A percentile compares a stretch with the other conserved stretches of the same genome.
Evolutionary conservation across 2,329 filamentous ascomycete species (phyloP).

Genomic region (Trichoderma sp.): DNA sequence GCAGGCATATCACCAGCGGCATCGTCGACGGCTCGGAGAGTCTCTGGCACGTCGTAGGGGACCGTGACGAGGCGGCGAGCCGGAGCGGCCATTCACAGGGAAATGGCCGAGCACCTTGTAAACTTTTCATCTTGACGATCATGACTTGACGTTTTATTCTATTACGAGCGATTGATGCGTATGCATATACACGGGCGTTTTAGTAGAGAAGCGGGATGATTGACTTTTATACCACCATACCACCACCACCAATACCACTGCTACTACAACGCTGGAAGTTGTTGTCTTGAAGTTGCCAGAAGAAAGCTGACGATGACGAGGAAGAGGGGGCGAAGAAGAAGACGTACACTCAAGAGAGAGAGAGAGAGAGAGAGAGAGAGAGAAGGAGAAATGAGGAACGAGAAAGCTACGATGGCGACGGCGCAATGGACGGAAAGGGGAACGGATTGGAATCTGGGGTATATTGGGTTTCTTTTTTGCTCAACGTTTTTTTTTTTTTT

Average conservation of each 20-base stretch:
- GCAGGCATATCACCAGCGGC: slow-evolving; percentile 45
- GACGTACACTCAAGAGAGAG: neutral
- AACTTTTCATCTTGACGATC: slow-evolving; percentile 42
- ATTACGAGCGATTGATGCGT: slow-evolving; percentile 46
- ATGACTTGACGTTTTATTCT: slow-evolving; percentile 40
- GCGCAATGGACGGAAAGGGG: slow-evolving; percentile 25
- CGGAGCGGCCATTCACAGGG: slow-evolving; percentile 4
- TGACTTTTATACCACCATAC: slow-evolving; percentile 17
- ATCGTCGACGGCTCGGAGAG: slow-evolving; percentile 54
- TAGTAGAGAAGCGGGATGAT: slow-evolving; percentile 19
- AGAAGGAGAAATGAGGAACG: neutral
- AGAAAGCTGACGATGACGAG: neutral
- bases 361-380: neutral
- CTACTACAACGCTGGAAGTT: slow-evolving; percentile 12
- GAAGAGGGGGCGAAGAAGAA: neutral
- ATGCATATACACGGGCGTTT: slow-evolving; percentile 51
- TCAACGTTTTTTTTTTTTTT: neutral
- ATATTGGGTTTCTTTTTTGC: slow-evolving; percentile 5
- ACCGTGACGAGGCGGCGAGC: slow-evolving; percentile 22
- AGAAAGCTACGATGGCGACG: slow-evolving; percentile 7
- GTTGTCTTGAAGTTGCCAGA: slow-evolving; percentile 4
- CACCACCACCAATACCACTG: neutral
- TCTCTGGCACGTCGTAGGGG: slow-evolving; percentile 47
- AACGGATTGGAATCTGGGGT: slow-evolving; percentile 3
- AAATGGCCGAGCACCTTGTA: slow-evolving; percentile 22